Conservation (phyloP, 805 yeast genomes). For the Saturnispora zaruensis region DNA sequence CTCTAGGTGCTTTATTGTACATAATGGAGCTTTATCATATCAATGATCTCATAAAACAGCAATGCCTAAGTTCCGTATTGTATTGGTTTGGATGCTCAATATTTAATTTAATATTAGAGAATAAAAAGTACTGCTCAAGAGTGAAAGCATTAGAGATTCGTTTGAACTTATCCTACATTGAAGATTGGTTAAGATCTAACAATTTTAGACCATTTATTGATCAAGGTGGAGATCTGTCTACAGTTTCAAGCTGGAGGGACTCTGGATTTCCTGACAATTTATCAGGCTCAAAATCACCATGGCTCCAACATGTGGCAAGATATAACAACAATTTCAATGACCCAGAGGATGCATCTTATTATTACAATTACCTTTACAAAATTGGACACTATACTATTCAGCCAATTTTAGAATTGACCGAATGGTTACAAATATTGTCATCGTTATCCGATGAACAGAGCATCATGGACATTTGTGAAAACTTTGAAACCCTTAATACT, state of each 20-base stretch:
- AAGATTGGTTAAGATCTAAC: conserved; percentile 85
- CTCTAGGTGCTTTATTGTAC: conserved; percentile 80
- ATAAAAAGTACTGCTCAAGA: conserved; percentile 66
- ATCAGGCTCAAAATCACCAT: conserved; percentile 15
- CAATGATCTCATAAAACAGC: conserved; percentile 68
- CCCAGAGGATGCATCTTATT: conserved; percentile 46
- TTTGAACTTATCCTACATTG: conserved; percentile 74
- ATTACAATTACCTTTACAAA: conserved; percentile 54
- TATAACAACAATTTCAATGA: conserved; percentile 26
- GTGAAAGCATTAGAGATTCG: conserved; percentile 84
- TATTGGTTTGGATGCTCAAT: conserved; percentile 67
- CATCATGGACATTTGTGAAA: conserved; percentile 43
- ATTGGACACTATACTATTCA: conserved; percentile 60
- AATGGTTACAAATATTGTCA: conserved; percentile 85
- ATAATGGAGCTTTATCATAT: conserved; percentile 76
- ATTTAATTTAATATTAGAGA: conserved; percentile 64
- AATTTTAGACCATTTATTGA: conserved; percentile 39
- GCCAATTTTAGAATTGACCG: conserved; percentile 71
- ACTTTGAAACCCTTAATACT: conserved; percentile 53
- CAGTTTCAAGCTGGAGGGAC: conserved; percentile 13
- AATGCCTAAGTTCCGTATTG: conserved; percentile 67
- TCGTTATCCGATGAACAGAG: conserved; percentile 49
- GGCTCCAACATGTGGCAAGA: conserved; percentile 25
- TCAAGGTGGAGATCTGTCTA: conserved; percentile 19
- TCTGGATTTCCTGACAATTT: conserved; percentile 29